Evolutionary conservation across 2,329 filamentous ascomycete species (phyloP).

Genomic region (Nigrospora oryzae): DNA sequence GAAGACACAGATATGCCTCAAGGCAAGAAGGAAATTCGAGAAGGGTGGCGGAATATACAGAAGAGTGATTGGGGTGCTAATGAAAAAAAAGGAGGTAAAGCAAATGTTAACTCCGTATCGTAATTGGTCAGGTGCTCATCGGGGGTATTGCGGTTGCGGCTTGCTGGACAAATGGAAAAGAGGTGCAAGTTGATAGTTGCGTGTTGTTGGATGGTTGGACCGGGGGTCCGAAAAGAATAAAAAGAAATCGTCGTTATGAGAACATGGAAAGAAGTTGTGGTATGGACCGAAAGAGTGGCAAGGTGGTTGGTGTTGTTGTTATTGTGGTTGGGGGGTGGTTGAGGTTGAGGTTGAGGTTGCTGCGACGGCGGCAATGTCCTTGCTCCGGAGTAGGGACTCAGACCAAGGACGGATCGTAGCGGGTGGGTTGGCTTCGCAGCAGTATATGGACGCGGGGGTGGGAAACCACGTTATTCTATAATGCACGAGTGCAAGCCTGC

Average conservation of each 20-base stretch:
- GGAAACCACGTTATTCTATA: slow-evolving; percentile 14
- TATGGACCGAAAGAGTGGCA: slow-evolving; percentile 18
- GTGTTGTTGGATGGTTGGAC: slow-evolving; percentile 22
- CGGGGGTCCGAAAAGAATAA: slow-evolving; percentile 21
- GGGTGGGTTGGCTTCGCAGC: slow-evolving; percentile 6
- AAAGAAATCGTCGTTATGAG: slow-evolving; percentile 30
- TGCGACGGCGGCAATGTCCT: neutral
- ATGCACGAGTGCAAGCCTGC: slow-evolving; percentile 13
- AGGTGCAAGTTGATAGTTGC: slow-evolving; percentile 4
- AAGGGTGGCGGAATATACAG: slow-evolving; percentile 21
- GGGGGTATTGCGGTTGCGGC: slow-evolving; percentile 25
- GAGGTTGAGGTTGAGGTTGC: neutral
- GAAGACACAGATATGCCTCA: neutral
- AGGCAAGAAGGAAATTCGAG: neutral
- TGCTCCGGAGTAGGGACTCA: neutral
- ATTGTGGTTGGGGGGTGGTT: neutral
- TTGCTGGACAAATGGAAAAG: slow-evolving; percentile 27
- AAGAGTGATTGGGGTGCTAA: slow-evolving; percentile 9
- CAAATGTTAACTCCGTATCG: slow-evolving; percentile 29
- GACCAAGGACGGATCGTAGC: neutral
- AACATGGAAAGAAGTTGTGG: slow-evolving; percentile 28
- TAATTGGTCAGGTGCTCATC: slow-evolving; percentile 36
- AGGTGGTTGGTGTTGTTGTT: slow-evolving; percentile 11
- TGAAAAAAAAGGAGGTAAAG: slow-evolving; percentile 17
- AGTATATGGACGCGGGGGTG: slow-evolving; percentile 13